Evolutionary conservation across 805 yeast genomes (phyloP), one percentile per base, ranked within the genome.

Genomic region (Candida silvicultrix): DNA sequence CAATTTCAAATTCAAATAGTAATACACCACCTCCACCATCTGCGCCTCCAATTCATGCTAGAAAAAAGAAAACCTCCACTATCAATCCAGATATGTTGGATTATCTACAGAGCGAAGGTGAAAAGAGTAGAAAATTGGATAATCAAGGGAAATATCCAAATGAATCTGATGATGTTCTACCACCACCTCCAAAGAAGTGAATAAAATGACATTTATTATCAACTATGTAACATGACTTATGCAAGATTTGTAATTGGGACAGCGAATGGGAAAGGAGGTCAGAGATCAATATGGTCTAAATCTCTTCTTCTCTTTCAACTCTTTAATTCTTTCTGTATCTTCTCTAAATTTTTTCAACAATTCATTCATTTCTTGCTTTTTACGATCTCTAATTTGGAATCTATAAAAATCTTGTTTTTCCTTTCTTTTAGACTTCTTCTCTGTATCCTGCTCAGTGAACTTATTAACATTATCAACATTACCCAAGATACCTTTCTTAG

Each of bases 401-500:
- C 96, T 76, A 72, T 94, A 94, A 72, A 94, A 94, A 67, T 95
- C 98, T 54, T 77, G 75, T 71, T 90, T 88, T 57, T 87, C 90
- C 60, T 81, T 81, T 65, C 39, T 37, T 21, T 76, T 80, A 65
- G 83, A 81, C 68, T 75, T 71, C 64, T 78, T 84, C 44, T 71
- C 67, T 49, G 68, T 54, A 28, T 45, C 56, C 35, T 45, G 53
- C 38, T 49, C 46, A 56, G 57, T 57, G 59, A 69, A 65, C 31
- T 68, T 66, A 22, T 67, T 64, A 4, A 74, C 69, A 28, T 60
- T 54, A 51, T 69, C 66, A 47, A 69, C 75, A 57, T 77, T 73
- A 38, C 86, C 86, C 63, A 81, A 53, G 36, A 89, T 72, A 50
- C 86, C 86, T 51, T 81, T 79, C 63, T 83, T 78, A 2, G 94